Base-by-base conservation (phyloP, 306 rosid genomes). In the Pterocarpus macrocarpus region DNA sequence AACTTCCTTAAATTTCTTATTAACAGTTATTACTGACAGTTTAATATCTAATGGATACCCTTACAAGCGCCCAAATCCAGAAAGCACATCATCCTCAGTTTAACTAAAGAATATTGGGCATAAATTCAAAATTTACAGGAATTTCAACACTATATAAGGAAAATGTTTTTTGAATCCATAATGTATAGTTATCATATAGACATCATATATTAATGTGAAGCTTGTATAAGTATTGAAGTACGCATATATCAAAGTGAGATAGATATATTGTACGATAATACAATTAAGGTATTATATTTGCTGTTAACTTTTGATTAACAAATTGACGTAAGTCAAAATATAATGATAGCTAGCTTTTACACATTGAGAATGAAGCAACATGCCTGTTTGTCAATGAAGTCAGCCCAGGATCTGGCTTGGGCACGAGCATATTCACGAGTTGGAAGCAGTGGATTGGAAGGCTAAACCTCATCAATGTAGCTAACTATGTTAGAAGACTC, bases 361-460 rank as follows among this genome's bases (percentile, higher is more conserved):
- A 4, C 41, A 38, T 38, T 9, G 36, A 50, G 16, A 1, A 76
- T 64, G 41, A 13, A 39, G 16, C 44, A 33, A 77, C 74, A 1
- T 17, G 89, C 94, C 90, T 89, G 84, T 49, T 92, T 88, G 83
- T 91, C 97, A 22, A 92, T 83, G 65, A 72, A 90, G 50, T 92
- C 98, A 2, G 57, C 80, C 97, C 87, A 89, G 28, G 91, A 94
- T 57, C 82, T 87, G 36, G 97, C 92, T 63, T 84, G 88, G 16
- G 94, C 89, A 34, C 80, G 77, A 13, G 52, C 94, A 16, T 90
- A 89, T 1, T 92, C 83, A 15, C 4, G 0, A 17, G 90, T 36
- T 30, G 92, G 95, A 67, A 94, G 88, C 8, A 91, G 65, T 13
- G 94, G 84, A 0, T 88, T 81, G 17, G 87, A 76, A 81, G 88